A percentile compares a stretch with the other conserved stretches of the same genome.
Evolutionary conservation across 1,284 basidiomycete genomes (phyloP).

Genomic region (Fomitopsis betulina): DNA sequence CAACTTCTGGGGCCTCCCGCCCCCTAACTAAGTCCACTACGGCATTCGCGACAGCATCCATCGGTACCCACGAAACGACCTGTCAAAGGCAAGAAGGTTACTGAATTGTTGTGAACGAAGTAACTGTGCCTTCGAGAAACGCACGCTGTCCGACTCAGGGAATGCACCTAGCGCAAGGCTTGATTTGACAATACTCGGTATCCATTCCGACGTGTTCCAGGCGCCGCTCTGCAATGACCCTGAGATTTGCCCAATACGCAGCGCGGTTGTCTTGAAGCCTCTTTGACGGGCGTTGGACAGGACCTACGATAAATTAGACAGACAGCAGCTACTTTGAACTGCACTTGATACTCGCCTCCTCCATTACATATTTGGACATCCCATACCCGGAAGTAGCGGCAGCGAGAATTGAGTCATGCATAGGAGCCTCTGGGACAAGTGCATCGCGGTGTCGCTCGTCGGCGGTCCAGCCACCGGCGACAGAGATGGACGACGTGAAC

Average conservation of each 20-base stretch:
- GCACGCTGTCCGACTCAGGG: conserved; percentile 20
- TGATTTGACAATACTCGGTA: conserved; percentile 37
- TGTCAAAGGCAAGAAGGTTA: background rate
- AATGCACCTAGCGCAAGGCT: conserved; percentile 25
- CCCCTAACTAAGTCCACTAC: conserved; percentile 20
- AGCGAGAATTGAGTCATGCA: conserved; percentile 21
- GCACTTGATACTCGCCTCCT: conserved; percentile 20
- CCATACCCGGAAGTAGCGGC: conserved; percentile 31
- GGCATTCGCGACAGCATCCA: conserved; percentile 18
- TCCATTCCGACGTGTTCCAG: conserved; percentile 43
- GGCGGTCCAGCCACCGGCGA: conserved; percentile 7
- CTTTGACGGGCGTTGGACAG: conserved; percentile 16
- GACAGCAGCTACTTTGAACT: background rate
- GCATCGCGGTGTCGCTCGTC: conserved; percentile 8
- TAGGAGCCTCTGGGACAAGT: conserved; percentile 12
- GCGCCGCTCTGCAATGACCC: conserved; percentile 31
- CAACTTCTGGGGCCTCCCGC: conserved; percentile 14
- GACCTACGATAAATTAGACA: conserved; percentile 12
- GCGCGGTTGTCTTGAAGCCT: conserved; percentile 25
- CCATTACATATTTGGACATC: conserved; percentile 37
- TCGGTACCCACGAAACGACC: conserved; percentile 24
- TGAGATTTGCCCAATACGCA: conserved; percentile 41
- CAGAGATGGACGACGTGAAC: conserved; percentile 28
- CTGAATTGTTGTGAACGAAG: background rate
- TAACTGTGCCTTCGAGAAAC: background rate